Evolutionary conservation across 805 yeast genomes (phyloP), one percentile per base, ranked within the genome.

Genomic region (Saturnispora gosingensis): DNA sequence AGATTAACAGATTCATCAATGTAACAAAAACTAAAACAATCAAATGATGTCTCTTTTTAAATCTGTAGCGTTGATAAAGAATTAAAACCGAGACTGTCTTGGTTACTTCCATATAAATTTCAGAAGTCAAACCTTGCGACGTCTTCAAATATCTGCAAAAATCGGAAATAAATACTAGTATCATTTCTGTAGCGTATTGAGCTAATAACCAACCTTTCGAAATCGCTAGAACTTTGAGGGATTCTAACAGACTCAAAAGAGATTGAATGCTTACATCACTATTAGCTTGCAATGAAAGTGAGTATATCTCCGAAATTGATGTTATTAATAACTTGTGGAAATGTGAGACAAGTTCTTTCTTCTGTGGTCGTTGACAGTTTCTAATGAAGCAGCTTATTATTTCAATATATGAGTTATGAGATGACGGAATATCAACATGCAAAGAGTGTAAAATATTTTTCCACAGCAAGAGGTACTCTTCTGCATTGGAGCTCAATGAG

Each of bases 11-110:
- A 46, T 70, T 75, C 61, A 91, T 66, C 46, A 83, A 66, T 3
- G 78, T 67, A 13, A 75, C 70, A 43, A 84, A 69, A 1, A 76
- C 63, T 1, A 71, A 58, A 7, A 79, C 68, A 3, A 88, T 57
- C 44, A 89, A 60, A 63, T 88, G 95, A 60, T 86, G 82, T 61
- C 97, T 79, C 36, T 82, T 80, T 0, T 83, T 72, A 18, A 90
- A 68, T 59, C 88, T 77, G 61, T 71, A 78, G 49, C 97, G 75
- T 59, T 88, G 93, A 60, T 75, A 75, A 27, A 88, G 67, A 8
- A 90, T 63, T 2, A 86, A 67, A 36, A 76, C 74, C 0, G 96
- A 82, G 25, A 85, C 58, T 0, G 80, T 67, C 50, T 76, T 77
- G 5, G 80, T 70, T 3, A 77, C 56, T 4, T 61, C 54, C 2